Percentiles rank a stretch among this genome's conserved stretches.
These are phyloP conservation scores for Zymoseptoria pseudotritici DNA, from an alignment of 2,329 filamentous ascomycete species.

Conservation along the genomic window DNA sequence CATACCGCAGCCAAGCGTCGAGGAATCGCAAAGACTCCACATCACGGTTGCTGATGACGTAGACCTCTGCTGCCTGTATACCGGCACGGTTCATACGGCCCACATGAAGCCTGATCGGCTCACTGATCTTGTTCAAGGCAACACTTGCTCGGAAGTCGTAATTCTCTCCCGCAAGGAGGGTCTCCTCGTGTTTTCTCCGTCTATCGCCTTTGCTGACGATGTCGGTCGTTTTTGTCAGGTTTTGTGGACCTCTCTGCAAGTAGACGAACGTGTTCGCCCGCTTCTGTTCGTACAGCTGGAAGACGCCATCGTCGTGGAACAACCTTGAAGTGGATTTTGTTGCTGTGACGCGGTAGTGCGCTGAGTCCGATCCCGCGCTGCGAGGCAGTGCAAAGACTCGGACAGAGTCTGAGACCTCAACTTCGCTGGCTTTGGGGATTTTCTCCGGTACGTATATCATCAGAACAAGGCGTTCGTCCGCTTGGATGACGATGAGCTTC, in stretches of 20 bases:
- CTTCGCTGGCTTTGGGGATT: background rate
- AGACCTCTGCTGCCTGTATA: constrained; percentile 1
- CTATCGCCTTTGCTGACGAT: background rate
- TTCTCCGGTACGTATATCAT: constrained; percentile 4
- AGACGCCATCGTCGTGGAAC: constrained; percentile 1
- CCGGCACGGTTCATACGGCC: constrained; percentile 2
- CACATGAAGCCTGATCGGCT: background rate
- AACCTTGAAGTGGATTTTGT: background rate
- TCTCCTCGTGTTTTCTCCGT: background rate
- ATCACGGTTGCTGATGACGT: constrained; percentile 5
- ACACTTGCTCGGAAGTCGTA: constrained; percentile 4
- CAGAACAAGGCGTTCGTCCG: constrained; percentile 2
- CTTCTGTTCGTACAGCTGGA: constrained; percentile 3
- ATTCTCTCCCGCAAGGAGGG: background rate
- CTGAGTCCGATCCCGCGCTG: background rate
- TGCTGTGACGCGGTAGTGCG: background rate
- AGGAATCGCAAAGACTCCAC: constrained; percentile 5
- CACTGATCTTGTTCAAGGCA: constrained; percentile 2
- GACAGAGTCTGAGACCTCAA: background rate
- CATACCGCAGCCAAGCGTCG: constrained; percentile 2
- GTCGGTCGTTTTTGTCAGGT: background rate
- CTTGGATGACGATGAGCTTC: constrained; percentile 2
- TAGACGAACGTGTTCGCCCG: constrained; percentile 1
- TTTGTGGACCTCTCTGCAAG: background rate
- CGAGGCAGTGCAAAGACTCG: constrained; percentile 4